phyloP scores from a whole-genome alignment of 192 early-diverging fungal species.

The Coemansia sp. region DNA sequence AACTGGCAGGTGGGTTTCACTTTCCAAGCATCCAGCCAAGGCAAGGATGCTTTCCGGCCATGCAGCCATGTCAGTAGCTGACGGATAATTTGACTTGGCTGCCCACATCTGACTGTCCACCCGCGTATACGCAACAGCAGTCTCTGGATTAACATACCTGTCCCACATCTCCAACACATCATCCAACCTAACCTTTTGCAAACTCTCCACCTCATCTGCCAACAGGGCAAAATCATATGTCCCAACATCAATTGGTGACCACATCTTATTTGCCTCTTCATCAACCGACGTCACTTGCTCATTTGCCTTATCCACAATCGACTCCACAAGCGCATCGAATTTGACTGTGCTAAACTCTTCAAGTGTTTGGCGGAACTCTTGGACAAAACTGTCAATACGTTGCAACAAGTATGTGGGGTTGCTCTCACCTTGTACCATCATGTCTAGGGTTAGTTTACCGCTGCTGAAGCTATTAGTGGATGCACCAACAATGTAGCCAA shows the following conservation, averaged over 20 bases:
- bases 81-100: slow-evolving; percentile 4
- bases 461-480: neutral
- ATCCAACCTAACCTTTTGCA: neutral
- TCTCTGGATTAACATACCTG: slow-evolving; percentile 24
- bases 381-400: slow-evolving; percentile 76
- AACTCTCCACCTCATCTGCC: neutral
- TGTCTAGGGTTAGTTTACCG: slow-evolving; percentile 36
- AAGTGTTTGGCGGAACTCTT: slow-evolving; percentile 29
- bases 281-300: neutral
- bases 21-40: neutral
- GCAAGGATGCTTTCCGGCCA: neutral
- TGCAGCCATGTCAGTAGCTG: neutral
- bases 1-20: neutral
- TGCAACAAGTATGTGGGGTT: slow-evolving; percentile 73
- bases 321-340: slow-evolving; percentile 56
- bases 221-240: neutral
- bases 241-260: neutral
- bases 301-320: neutral
- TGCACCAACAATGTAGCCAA: slow-evolving; percentile 58
- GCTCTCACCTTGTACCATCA: slow-evolving; percentile 80
- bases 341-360: slow-evolving; percentile 24
- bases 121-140: slow-evolving; percentile 21
- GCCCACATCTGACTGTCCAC: slow-evolving; percentile 21
- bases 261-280: neutral
- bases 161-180: slow-evolving; percentile 26